Percentiles rank a stretch among this genome's conserved stretches.
phyloP scores from a whole-genome alignment of 2,329 filamentous ascomycete species.

The Calonectria pauciramosa region DNA sequence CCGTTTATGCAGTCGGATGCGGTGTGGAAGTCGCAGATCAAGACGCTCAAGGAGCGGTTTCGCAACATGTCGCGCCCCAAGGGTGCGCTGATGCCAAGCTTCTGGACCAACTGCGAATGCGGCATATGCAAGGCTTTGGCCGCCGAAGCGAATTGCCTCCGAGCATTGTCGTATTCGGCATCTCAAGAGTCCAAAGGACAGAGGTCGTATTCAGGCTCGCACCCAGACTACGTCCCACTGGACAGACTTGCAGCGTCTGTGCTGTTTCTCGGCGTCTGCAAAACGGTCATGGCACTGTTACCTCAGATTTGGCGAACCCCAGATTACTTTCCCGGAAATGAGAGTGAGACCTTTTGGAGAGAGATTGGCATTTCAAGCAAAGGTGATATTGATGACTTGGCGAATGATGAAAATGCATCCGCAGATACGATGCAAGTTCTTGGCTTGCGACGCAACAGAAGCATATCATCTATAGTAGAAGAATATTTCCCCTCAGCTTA shows the following conservation, averaged over 20 bases:
- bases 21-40: conserved; percentile 2
- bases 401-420: neutral
- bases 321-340: neutral
- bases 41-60: neutral
- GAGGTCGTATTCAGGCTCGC: neutral
- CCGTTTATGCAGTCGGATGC: neutral
- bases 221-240: neutral
- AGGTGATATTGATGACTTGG: neutral
- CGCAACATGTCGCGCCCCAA: neutral
- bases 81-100: neutral
- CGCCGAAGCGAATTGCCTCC: neutral
- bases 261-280: neutral
- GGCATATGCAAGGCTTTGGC: neutral
- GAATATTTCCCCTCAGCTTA: neutral
- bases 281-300: neutral
- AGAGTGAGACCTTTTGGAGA: neutral
- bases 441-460: neutral
- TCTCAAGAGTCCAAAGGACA: neutral
- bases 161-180: neutral
- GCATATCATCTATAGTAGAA: neutral
- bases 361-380: neutral
- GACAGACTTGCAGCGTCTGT: neutral
- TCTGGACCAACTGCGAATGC: neutral
- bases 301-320: neutral
- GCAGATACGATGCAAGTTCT: neutral